A percentile compares a stretch with the other conserved stretches of the same genome.
Evolutionary conservation across 2,329 filamentous ascomycete species (phyloP).

Genomic region (Neocatenulostroma microsporum): DNA sequence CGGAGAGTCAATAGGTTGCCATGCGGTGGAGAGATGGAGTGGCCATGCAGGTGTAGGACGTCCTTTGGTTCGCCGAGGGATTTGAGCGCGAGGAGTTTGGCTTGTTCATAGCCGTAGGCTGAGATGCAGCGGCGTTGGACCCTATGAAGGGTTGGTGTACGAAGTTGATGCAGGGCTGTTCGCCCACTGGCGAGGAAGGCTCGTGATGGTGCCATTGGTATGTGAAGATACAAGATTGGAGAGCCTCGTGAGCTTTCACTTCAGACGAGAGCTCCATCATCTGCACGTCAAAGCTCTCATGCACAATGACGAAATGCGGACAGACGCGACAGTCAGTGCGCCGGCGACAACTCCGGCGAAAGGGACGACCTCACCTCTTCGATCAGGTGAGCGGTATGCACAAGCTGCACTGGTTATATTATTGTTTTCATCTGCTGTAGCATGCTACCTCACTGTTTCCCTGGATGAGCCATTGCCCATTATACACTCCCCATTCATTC

Average conservation of each 20-base stretch:
- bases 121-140: constrained; percentile 41
- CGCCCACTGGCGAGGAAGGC: constrained; percentile 9
- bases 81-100: constrained; percentile 71
- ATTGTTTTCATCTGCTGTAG: too few relatives aligned
- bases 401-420: too few relatives aligned
- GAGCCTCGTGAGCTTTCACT: too few relatives aligned
- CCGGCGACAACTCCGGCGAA: too few relatives aligned
- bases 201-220: constrained; percentile 22
- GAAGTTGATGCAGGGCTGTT: constrained; percentile 7
- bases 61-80: constrained; percentile 67
- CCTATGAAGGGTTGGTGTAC: constrained; percentile 1
- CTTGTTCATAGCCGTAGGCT: constrained; percentile 73
- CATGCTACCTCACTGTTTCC: too few relatives aligned
- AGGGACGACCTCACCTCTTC: not conserved
- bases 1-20: constrained; percentile 68
- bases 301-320: not conserved
- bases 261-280: not conserved
- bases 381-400: too few relatives aligned
- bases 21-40: constrained; percentile 69
- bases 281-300: not conserved
- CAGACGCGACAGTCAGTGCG: not conserved
- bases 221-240: too few relatives aligned
- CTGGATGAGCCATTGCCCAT: too few relatives aligned
- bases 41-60: constrained; percentile 60
- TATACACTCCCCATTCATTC: too few relatives aligned